These are phyloP conservation scores for Achaetomiella virescens DNA, from an alignment of 495 filamentous ascomycete species.

Conservation along the genomic window DNA sequence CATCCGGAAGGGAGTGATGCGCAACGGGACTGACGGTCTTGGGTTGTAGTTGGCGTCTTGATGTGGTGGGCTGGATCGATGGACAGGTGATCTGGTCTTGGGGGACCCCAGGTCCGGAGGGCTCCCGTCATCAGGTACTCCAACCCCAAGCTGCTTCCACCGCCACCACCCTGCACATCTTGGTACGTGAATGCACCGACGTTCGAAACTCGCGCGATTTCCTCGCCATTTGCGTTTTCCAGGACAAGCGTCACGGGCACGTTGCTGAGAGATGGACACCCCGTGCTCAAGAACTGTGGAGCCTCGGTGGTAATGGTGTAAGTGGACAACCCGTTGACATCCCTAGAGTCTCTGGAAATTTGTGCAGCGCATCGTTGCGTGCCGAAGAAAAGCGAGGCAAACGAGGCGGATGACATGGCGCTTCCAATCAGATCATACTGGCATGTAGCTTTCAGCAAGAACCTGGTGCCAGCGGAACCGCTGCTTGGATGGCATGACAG, in stretches of 20 bases:
- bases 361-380: slow-evolving; percentile 58
- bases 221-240: slow-evolving; percentile 58
- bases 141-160: slow-evolving; percentile 28
- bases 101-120: slow-evolving; percentile 43
- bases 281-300: slow-evolving; percentile 62
- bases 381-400: slow-evolving; percentile 69
- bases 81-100: slow-evolving; percentile 41
- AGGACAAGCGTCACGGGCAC: slow-evolving; percentile 70
- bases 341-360: slow-evolving; percentile 54
- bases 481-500: slow-evolving; percentile 59
- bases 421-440: slow-evolving; percentile 53
- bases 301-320: slow-evolving; percentile 70
- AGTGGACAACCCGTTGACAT: slow-evolving; percentile 51
- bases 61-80: slow-evolving; percentile 35
- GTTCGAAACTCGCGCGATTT: slow-evolving; percentile 52
- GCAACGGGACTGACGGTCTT: slow-evolving; percentile 25
- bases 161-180: slow-evolving; percentile 27
- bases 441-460: slow-evolving; percentile 67
- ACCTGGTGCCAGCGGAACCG: slow-evolving; percentile 61
- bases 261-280: slow-evolving; percentile 53
- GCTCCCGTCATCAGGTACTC: slow-evolving; percentile 31
- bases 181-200: slow-evolving; percentile 74
- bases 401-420: slow-evolving; percentile 49
- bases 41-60: slow-evolving; percentile 23
- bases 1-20: slow-evolving; percentile 25